Evolutionary conservation across 139 green algal species (phyloP), one percentile per base, ranked within the genome.

Genomic region (Mesotaenium endlicherianum): DNA sequence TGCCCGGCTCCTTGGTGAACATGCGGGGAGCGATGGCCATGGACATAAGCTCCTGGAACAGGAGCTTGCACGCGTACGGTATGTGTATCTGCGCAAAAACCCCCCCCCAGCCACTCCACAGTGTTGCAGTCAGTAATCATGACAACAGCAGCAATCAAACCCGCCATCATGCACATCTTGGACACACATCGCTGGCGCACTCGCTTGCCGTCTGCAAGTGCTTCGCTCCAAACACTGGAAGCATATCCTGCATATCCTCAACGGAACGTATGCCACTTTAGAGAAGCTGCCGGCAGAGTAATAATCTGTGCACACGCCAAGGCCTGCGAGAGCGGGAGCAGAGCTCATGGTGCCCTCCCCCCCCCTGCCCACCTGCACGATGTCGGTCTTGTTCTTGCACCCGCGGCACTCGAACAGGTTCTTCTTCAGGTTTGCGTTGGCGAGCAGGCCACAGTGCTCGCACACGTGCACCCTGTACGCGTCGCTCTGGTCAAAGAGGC

Each of bases 31-130:
- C 88, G 16, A 92, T 90, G 57, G 41, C 68, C 89, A 92, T 92
- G 58, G 81, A 70, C 88, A 92, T 91, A 41, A 92, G 88, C 89
- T 92, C 89, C 71, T 92, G 89, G 79, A 92, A 92, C 41, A 92
- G 81, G 1, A 92, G 82, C 82, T 92, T 92, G 86, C 89, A 92
- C 17, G 89, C 89, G 45, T 92, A 92, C n/a, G 89, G 89, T 4
- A 92, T 85, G 75, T 88, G 75, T 8, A 92, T 81, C 85, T 92
- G 89, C 44, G n/a, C n/a, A n/a, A n/a, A n/a, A n/a, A n/a, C n/a
- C n/a, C n/a, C n/a, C n/a, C n/a, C n/a, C n/a, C n/a, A n/a, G n/a
- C n/a, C n/a, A n/a, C n/a, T n/a, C n/a, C n/a, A n/a, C n/a, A n/a
- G n/a, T n/a, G n/a, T n/a, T n/a, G n/a, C n/a, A n/a, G n/a, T n/a